Conservation (phyloP, 805 yeast species). For the Hanseniaspora pseudoguilliermondii region DNA sequence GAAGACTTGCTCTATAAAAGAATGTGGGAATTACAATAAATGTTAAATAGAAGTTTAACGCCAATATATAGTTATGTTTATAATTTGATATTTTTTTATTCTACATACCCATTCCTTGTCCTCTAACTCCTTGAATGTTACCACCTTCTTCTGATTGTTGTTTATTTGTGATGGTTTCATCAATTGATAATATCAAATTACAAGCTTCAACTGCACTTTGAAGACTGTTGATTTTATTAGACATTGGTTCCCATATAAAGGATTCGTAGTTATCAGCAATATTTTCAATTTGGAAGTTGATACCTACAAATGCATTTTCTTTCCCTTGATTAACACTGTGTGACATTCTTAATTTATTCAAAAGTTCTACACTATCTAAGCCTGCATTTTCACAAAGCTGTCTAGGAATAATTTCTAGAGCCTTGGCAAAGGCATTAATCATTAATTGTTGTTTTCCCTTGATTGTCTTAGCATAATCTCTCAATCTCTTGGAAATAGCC, state of each 20-base stretch:
- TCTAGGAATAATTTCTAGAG: conserved; percentile 91
- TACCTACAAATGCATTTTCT: conserved; percentile 58
- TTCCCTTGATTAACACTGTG: conserved; percentile 51
- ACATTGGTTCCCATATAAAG: conserved; percentile 96
- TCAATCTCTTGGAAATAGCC: conserved; percentile 80
- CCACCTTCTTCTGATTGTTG: conserved; percentile 32
- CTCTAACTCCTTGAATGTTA: conserved; percentile 39
- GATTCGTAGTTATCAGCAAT: conserved; percentile 73
- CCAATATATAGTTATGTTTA: neutral
- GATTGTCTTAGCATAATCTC: conserved; percentile 75
- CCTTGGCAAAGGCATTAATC: conserved; percentile 84
- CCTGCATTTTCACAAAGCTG: conserved; percentile 99
- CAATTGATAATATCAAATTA: conserved; percentile 80
- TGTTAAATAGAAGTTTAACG: neutral
- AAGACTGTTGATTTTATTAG: conserved; percentile 86
- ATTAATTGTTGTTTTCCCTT: conserved; percentile 94
- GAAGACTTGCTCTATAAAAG: too few relatives aligned
- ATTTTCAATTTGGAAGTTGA: conserved; percentile 74
- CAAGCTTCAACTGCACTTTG: conserved; percentile 97
- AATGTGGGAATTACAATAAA: too few relatives aligned
- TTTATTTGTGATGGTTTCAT: conserved; percentile 76
- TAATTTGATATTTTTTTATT: conserved; percentile 13
- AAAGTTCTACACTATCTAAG: conserved; percentile 87
- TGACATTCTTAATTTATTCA: conserved; percentile 80
- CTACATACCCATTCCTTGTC: conserved; percentile 53